Evolutionary conservation across 139 green algal genomes (phyloP).

Genomic region (Picochlorum sp.): DNA sequence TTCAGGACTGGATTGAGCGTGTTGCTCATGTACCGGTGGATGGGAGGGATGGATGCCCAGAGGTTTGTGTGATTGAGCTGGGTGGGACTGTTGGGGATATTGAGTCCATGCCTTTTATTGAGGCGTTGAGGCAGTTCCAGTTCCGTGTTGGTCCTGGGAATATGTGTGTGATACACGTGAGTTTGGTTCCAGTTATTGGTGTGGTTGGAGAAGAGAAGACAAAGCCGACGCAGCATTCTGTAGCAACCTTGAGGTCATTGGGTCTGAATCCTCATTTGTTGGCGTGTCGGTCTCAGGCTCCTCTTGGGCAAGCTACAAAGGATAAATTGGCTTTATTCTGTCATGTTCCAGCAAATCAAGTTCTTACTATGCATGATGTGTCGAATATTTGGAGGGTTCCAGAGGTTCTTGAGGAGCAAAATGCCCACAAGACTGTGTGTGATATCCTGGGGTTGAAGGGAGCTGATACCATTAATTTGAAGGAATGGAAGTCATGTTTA

Average conservation of each 20-base stretch:
- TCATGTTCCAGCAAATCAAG: slow-evolving; percentile 72
- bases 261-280: slow-evolving; percentile 86
- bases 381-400: slow-evolving; percentile 97
- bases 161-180: slow-evolving; percentile 85
- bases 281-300: slow-evolving; percentile 70
- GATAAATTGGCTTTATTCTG: slow-evolving; percentile 95
- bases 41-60: slow-evolving; percentile 57
- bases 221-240: slow-evolving; percentile 97
- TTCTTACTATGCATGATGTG: slow-evolving; percentile 94
- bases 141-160: slow-evolving; percentile 65
- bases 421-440: slow-evolving; percentile 62
- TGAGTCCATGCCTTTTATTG: slow-evolving; percentile 96
- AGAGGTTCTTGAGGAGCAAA: slow-evolving; percentile 73
- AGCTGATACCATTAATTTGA: slow-evolving; percentile 53
- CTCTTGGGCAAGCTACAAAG: slow-evolving; percentile 65
- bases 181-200: slow-evolving; percentile 91
- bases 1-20: slow-evolving; percentile 96
- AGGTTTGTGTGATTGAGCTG: slow-evolving; percentile 98
- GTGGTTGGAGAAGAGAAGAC: slow-evolving; percentile 99
- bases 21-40: slow-evolving; percentile 88
- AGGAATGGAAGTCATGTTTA: slow-evolving; percentile 49
- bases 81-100: slow-evolving; percentile 98
- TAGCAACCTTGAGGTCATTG: slow-evolving; percentile 81
- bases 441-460: slow-evolving; percentile 52
- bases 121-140: slow-evolving; percentile 79